phyloP scores from a whole-genome alignment of 805 yeast species.

The Ogataea naganishii region DNA sequence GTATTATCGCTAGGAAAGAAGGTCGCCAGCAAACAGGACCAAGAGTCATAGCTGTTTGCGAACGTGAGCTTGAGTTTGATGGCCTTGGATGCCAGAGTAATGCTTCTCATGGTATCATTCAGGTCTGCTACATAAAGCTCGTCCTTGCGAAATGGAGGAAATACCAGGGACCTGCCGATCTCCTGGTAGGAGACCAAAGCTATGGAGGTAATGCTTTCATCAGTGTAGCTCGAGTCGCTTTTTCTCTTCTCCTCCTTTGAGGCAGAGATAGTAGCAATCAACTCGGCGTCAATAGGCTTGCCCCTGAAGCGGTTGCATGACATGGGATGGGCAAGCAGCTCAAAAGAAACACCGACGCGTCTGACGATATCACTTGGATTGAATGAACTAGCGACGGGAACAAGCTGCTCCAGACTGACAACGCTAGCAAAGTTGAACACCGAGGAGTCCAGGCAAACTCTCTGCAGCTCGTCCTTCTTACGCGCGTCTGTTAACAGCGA shows the following conservation, averaged over 20 bases:
- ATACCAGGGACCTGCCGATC: conserved; percentile 20
- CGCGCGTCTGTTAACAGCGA: conserved; percentile 12
- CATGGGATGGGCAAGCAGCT: neutral
- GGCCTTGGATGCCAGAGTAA: too few species aligned
- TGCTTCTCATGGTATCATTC: too few species aligned
- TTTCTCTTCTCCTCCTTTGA: too few species aligned
- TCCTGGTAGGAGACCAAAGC: conserved; percentile 24
- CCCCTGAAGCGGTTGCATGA: neutral
- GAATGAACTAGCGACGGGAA: conserved; percentile 7
- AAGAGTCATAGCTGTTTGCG: too few species aligned
- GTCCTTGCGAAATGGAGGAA: conserved; percentile 23
- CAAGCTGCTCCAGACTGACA: conserved; percentile 5
- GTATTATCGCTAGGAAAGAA: too few species aligned
- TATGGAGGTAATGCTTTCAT: conserved; percentile 6
- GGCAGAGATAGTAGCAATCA: too few species aligned
- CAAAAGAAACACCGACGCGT: neutral
- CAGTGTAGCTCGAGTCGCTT: too few species aligned
- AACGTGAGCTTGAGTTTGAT: too few species aligned
- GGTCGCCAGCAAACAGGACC: too few species aligned
- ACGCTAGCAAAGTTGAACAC: conserved; percentile 6
- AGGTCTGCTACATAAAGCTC: too few species aligned
- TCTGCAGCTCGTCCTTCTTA: conserved; percentile 15
- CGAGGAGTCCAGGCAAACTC: too few species aligned
- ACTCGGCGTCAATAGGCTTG: too few species aligned
- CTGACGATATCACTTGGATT: conserved; percentile 3